Evolutionary conservation across 495 filamentous ascomycete species (phyloP), one percentile per base, ranked within the genome.

Genomic region (Ascobolus immersus): DNA sequence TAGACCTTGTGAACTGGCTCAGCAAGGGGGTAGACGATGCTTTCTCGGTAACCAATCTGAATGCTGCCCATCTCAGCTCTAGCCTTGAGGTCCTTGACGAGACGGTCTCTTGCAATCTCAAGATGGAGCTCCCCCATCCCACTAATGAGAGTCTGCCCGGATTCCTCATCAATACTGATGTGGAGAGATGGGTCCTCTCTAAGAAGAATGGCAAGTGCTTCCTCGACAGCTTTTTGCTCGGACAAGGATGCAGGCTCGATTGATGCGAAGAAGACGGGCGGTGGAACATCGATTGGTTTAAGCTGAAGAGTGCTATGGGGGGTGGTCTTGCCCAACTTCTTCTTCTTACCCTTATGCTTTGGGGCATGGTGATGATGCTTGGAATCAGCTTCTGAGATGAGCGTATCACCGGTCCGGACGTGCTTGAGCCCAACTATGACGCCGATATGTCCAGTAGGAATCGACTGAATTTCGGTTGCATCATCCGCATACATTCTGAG

Each of bases 101-200:
- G 67, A 14, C 84, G 64, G 52, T 94, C 79, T 18, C 73, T 60
- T 3, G 89, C 81, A 22, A 99, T 86, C 42, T 99, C 89, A 2
- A 99, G 67, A 50, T 99, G 89, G n/a, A 99, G 65, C 34, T 91
- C 78, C 2, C 89, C 89, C 89, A 99, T 99, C 8, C 89, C 89
- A 23, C 76, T 78, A 1, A 99, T 59, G 6, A 90, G 71, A 12
- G 81, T 92, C 42, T 92, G 84, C 1, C 82, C 86, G 0, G 78
- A 80, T 47, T 93, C 89, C 42, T 82, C 73, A 45, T 94, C 79
- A 14, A 73, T 55, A 29, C 57, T 72, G 46, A 92, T 69, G 17
- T 82, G 67, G n/a, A 99, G 55, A 50, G 78, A 90, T 13, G 89
- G 89, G 46, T 99, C 89, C 56, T 99, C 89, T 30, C 89, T 65